A percentile compares a stretch with the other conserved stretches of the same genome.
Evolutionary conservation across 495 filamentous ascomycete species (phyloP).

Genomic region (Thermothielavioides terrestris): DNA sequence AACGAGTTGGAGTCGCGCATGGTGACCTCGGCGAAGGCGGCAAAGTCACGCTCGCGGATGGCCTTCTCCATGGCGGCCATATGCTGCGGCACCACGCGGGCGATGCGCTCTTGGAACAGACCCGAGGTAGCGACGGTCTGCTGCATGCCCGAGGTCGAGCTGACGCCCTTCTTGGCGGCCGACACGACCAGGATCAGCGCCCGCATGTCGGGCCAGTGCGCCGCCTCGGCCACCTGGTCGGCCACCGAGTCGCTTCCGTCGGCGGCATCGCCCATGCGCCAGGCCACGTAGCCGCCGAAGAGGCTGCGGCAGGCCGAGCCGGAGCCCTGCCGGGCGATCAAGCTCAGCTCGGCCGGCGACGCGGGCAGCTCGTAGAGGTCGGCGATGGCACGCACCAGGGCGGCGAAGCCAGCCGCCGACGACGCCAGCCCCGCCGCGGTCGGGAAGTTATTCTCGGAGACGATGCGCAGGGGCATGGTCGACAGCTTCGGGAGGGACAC

Average conservation of each 20-base stretch:
- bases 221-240: conserved; percentile 72
- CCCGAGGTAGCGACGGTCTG: conserved; percentile 80
- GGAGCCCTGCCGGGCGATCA: conserved; percentile 90
- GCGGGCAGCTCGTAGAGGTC: conserved; percentile 79
- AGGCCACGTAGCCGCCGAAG: conserved; percentile 93
- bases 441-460: conserved; percentile 96
- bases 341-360: conserved; percentile 67
- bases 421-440: conserved; percentile 93
- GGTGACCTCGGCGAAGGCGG: conserved; percentile 76
- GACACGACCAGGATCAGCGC: conserved; percentile 84
- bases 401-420: conserved; percentile 90
- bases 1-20: conserved; percentile 96
- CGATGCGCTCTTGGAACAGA: conserved; percentile 66
- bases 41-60: conserved; percentile 69
- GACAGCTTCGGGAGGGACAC: conserved; percentile 69
- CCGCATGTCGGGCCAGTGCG: conserved; percentile 92
- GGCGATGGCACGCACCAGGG: conserved; percentile 85
- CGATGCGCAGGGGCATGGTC: conserved; percentile 63
- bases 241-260: conserved; percentile 82
- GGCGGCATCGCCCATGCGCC: conserved; percentile 60
- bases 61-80: conserved; percentile 86
- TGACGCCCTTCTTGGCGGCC: conserved; percentile 90
- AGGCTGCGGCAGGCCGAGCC: conserved; percentile 87
- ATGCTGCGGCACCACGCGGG: conserved; percentile 65
- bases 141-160: conserved; percentile 90